A percentile compares a stretch with the other conserved stretches of the same genome.
These are phyloP conservation scores for Cercophora scortea DNA, from an alignment of 495 filamentous ascomycete species.

Conservation along the genomic window DNA sequence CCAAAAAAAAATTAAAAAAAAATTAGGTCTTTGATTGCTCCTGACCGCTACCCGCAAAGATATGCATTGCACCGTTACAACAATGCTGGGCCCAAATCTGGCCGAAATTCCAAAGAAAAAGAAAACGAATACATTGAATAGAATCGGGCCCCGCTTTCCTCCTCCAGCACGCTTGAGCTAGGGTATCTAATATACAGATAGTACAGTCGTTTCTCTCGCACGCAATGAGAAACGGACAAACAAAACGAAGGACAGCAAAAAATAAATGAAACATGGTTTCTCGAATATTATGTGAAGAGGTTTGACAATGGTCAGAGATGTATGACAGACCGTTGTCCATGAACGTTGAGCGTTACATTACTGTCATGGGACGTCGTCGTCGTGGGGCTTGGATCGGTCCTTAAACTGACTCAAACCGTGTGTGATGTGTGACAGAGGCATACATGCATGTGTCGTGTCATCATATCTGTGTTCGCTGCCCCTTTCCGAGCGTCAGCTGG, in stretches of 20 bases:
- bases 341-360: not conserved
- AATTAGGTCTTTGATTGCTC: no score
- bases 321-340: not conserved
- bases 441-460: slow-evolving; percentile 1
- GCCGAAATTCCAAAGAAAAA: no score
- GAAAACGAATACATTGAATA: no score
- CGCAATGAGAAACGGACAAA: not conserved
- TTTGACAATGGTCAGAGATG: not conserved
- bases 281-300: not conserved
- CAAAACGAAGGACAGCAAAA: not conserved
- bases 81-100: no score
- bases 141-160: no score
- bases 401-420: not conserved
- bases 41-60: no score
- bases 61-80: no score
- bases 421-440: not conserved
- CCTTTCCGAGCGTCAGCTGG: slow-evolving; percentile 38
- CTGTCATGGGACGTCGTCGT: not conserved
- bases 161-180: not conserved
- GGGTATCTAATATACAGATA: not conserved
- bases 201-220: not conserved
- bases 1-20: no score
- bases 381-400: not conserved
- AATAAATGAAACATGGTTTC: not conserved
- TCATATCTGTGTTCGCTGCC: slow-evolving; percentile 15